A percentile compares a stretch with the other conserved stretches of the same genome.
phyloP scores from a whole-genome alignment of 345 rosid genomes.

The Garcia nutans region DNA sequence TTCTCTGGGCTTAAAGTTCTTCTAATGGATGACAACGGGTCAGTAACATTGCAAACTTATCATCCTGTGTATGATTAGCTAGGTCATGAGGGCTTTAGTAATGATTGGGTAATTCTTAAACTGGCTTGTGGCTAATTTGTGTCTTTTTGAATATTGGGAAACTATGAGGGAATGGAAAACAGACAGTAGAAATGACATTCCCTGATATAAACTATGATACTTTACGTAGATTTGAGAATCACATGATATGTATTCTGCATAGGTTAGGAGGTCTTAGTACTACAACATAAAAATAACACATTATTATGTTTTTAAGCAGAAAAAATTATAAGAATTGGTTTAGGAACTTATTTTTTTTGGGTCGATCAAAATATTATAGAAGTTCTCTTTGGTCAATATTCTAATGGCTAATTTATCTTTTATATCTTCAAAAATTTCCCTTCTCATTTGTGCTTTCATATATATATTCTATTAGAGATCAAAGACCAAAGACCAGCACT shows the following conservation, averaged over 20 bases:
- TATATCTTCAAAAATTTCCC: background rate
- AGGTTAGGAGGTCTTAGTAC: too few relatives aligned
- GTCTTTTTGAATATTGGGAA: background rate
- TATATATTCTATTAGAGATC: too few relatives aligned
- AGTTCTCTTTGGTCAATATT: background rate
- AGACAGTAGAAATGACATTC: background rate
- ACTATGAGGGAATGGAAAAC: background rate
- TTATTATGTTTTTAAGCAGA: too few relatives aligned
- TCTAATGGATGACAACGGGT: constrained; percentile 92
- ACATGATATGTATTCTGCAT: too few relatives aligned
- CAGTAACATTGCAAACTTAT: constrained; percentile 32
- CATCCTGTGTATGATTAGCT: background rate
- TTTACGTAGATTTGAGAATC: too few relatives aligned
- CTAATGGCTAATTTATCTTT: background rate
- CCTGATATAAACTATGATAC: too few relatives aligned
- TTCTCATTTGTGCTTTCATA: background rate
- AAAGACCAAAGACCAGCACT: too few relatives aligned
- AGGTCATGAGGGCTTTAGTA: background rate
- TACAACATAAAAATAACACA: too few relatives aligned
- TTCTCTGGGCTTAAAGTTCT: constrained; percentile 92
- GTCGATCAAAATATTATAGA: background rate
- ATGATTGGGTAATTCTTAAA: background rate
- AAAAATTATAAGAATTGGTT: too few relatives aligned
- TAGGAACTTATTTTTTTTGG: too few relatives aligned
- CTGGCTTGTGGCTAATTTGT: background rate